Evolutionary conservation across 1,139 yeast genomes (phyloP), one percentile per base, ranked within the genome.

Genomic region (Torulaspora pretoriensis): DNA sequence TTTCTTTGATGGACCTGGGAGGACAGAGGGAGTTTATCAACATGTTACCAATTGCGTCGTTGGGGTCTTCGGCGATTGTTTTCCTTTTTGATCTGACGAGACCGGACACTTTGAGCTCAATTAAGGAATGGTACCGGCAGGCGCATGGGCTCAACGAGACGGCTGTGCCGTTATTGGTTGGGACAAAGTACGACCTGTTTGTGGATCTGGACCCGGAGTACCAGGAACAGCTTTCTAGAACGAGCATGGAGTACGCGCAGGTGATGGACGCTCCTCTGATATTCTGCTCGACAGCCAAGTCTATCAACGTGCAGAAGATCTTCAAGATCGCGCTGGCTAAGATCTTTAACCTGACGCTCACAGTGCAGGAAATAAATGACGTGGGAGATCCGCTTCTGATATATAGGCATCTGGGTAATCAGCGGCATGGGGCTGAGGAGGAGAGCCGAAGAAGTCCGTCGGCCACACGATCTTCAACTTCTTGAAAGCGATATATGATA

Each of bases 21-120:
- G 99, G 99, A 0, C 96, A 90, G 58, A 78, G 89, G 48, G 98
- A 94, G 65, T 92, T 90, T 65, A 89, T 90, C 48, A 92, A 92
- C 64, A 92, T 92, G 99, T 71, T 94, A 41, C 97, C 97, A 19
- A 70, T 92, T 48, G 97, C 94, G 8, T 85, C 95, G 10, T 83
- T 86, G 53, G 97, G 92, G 52, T 95, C 98, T 1, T 95, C 90
- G 8, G 97, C 97, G 2, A 80, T 92, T 28, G 73, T 94, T 43
- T 90, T 90, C 61, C 81, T 88, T 83, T 92, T 94, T 70, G 98
- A 92, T 67, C 71, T 92, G 49, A 86, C 97, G 2, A 74, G 97
- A 40, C 87, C 86, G 55, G 80, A 90, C 13, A 88, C 97, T 0
- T 72, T 92, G 43, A 86, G 86, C 59, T 83, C 94, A 12, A 77